Conservation (phyloP, 2,329 filamentous ascomycete genomes). For the Chaetomium strumarium region DNA sequence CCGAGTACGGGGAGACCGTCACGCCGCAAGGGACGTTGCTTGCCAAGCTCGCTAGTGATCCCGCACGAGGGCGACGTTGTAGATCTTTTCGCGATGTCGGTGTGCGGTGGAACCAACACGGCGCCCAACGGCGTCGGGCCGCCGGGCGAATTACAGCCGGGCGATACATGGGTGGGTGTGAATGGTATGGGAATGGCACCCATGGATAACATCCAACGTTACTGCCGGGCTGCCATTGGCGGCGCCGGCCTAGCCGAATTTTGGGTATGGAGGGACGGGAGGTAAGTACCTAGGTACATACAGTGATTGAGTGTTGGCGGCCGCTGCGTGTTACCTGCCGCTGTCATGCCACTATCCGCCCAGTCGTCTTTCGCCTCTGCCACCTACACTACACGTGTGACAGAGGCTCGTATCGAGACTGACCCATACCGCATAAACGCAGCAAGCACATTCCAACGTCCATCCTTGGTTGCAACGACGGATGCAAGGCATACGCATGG, state of each 20-base stretch:
- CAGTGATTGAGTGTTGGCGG: not conserved
- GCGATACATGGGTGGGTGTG: not conserved
- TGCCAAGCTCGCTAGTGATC: not conserved
- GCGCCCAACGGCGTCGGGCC: not conserved
- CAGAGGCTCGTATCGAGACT: slow-evolving; percentile 5
- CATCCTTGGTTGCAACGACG: not conserved
- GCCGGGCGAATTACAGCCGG: slow-evolving; percentile 4
- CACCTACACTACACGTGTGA: no score
- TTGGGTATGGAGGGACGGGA: not conserved
- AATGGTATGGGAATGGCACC: not conserved
- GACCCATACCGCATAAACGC: not conserved
- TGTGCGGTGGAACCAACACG: slow-evolving; percentile 1
- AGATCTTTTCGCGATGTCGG: slow-evolving; percentile 6
- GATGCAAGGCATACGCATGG: not conserved
- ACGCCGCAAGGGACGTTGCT: not conserved
- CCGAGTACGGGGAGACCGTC: slow-evolving; percentile 1
- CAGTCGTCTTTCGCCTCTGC: not conserved
- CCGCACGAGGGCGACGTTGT: not conserved
- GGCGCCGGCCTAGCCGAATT: not conserved
- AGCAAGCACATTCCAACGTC: not conserved
- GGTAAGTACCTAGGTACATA: no score
- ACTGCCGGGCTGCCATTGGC: not conserved
- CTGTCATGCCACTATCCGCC: slow-evolving; percentile 3
- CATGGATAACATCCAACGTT: no score
- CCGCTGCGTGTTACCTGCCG: slow-evolving; percentile 4